Base-by-base conservation (phyloP, 2,329 filamentous ascomycete genomes). In the Phoma sp. region DNA sequence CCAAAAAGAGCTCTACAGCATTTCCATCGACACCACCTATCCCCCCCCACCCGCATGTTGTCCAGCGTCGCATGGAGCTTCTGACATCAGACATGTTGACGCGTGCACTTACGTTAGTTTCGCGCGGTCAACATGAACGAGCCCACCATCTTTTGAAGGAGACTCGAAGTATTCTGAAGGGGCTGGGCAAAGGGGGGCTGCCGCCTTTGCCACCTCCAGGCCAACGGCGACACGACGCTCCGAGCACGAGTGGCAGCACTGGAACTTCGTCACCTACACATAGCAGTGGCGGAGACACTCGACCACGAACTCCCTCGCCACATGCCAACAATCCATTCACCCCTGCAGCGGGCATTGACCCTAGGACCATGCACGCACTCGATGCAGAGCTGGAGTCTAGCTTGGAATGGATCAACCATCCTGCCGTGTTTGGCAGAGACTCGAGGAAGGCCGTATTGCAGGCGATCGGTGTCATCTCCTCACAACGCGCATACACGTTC, bases 61-160 rank as follows among this genome's bases (percentile, higher is more conserved):
- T 99, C 6, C 95, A 99, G 77, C 86, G 95, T 36, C 89, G 95
- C 40, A 99, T 99, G 95, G 95, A 99, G 76, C 82, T 99, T 27
- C 84, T 99, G 48, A 98, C 95, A 2, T 98, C 94, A 1, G 95
- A 99, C 74, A 99, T 99, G 95, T 84, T 99, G 60, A 96, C 92
- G 7, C 85, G 95, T 55, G 93, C 95, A 13, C 80, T 99, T 57
- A 96, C 92, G 0, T 84, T 99, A 19, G 93, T 98, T 19, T 91
- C 91, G 57, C 87, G 92, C 33, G 92, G 91, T 31, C 94, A 98
- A 76, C 91, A 97, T 72, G 95, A 99, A 69, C 89, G 93, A 32
- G 95, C 93, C 0, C 90, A 96, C 65, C 96, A 96, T 51, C 85
- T 99, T 3, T 83, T 99, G 33, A 91, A 89, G 61, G 95, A 99